Percentiles rank a stretch among this genome's conserved stretches.
Conservation (phyloP, 352 stramenopile species). For the Globisporangium viniferum region DNA sequence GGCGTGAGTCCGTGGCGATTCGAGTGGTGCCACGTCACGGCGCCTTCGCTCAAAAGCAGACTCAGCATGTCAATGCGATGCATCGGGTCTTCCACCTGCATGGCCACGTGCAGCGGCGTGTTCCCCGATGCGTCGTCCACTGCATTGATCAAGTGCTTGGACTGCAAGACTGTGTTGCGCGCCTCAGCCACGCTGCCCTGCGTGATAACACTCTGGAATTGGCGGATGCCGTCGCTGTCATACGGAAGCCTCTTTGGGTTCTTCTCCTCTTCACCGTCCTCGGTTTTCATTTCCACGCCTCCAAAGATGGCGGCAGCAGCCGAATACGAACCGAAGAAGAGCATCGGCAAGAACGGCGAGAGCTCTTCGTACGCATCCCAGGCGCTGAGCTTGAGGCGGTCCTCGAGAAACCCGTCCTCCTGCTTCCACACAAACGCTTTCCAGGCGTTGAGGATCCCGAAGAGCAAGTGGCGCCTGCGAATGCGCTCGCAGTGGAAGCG, state of each 20-base stretch:
- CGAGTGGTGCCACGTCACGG: conserved; percentile 30
- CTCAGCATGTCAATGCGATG: conserved; percentile 42
- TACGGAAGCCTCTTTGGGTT: conserved; percentile 13
- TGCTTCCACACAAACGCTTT: conserved; percentile 66
- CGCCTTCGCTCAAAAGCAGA: conserved; percentile 59
- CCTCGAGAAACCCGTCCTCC: conserved; percentile 52
- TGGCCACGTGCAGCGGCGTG: conserved; percentile 51
- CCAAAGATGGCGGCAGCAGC: conserved; percentile 57
- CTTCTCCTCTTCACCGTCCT: neutral
- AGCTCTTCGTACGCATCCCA: conserved; percentile 61
- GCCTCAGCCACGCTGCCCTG: conserved; percentile 56
- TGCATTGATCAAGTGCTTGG: conserved; percentile 51
- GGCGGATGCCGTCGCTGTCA: conserved; percentile 26
- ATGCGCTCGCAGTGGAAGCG: conserved; percentile 37
- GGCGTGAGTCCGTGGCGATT: conserved; percentile 60
- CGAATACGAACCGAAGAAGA: conserved; percentile 62
- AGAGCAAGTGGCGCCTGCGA: conserved; percentile 38
- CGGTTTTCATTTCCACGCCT: conserved; percentile 24
- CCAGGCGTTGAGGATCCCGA: conserved; percentile 52
- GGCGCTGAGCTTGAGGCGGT: conserved; percentile 46
- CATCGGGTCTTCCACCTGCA: conserved; percentile 47
- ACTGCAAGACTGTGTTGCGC: conserved; percentile 43
- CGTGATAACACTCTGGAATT: conserved; percentile 43
- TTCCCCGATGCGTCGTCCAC: conserved; percentile 50
- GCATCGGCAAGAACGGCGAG: conserved; percentile 46